phyloP scores from a whole-genome alignment of 148 eudicot genomes.

The Gaultheria prostrata region DNA sequence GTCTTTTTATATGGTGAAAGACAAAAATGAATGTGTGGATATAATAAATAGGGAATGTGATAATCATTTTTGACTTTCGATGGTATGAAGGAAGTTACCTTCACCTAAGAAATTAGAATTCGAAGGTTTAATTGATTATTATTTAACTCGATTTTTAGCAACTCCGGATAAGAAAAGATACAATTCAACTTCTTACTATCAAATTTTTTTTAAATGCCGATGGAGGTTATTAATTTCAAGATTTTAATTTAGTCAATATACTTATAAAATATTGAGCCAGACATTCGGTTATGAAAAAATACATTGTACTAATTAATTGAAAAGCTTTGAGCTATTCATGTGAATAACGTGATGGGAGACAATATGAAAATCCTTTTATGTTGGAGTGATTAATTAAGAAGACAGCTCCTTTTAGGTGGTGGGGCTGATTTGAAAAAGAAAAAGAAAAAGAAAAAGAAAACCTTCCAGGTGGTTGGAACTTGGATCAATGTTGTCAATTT shows the following conservation, averaged over 20 bases:
- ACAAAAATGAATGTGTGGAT: not conserved
- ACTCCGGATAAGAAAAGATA: not conserved
- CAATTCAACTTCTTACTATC: not conserved
- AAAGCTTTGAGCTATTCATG: not conserved
- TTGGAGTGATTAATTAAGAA: too few species aligned
- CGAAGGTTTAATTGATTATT: too few species aligned
- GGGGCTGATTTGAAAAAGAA: too few species aligned
- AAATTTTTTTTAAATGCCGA: not conserved
- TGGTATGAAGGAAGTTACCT: too few species aligned
- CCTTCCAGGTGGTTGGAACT: not conserved
- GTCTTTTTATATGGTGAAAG: not conserved
- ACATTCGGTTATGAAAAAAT: not conserved
- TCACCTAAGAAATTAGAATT: too few species aligned
- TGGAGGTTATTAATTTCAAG: not conserved
- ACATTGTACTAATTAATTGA: not conserved
- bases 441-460: too few species aligned
- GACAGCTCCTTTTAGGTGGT: too few species aligned
- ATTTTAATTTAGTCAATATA: too few species aligned
- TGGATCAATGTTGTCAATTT: not conserved
- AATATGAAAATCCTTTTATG: not conserved
- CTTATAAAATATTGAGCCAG: not conserved
- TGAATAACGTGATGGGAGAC: not conserved
- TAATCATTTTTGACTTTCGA: not conserved
- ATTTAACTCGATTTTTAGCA: not conserved
- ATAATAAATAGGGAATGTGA: not conserved